Percentiles rank a stretch among this genome's conserved stretches.
These are phyloP conservation scores for Thielaviopsis cerberus DNA, from an alignment of 2,329 filamentous ascomycete genomes.

Conservation along the genomic window DNA sequence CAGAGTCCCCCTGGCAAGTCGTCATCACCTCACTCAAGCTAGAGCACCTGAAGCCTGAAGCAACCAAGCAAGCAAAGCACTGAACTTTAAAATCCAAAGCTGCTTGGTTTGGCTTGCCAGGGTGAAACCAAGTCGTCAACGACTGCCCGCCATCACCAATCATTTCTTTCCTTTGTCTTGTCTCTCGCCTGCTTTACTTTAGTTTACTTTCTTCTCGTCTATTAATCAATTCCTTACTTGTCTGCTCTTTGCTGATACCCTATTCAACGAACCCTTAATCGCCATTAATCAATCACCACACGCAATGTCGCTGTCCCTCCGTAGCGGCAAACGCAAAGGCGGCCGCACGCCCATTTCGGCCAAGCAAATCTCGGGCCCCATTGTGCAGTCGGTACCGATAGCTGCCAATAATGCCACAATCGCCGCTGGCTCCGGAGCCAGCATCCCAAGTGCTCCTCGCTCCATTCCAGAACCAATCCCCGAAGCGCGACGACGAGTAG, in stretches of 20 bases:
- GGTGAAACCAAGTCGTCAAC: too few relatives aligned
- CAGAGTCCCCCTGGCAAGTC: not conserved
- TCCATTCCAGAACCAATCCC: conserved; percentile 12
- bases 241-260: too few relatives aligned
- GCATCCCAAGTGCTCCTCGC: conserved; percentile 6
- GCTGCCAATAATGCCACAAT: conserved; percentile 14
- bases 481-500: conserved; percentile 27
- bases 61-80: conserved; percentile 6
- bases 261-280: too few relatives aligned
- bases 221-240: not conserved
- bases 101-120: too few relatives aligned
- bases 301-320: conserved; percentile 44
- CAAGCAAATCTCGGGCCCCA: conserved; percentile 42
- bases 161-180: not conserved
- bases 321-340: conserved; percentile 42
- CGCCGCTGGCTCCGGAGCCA: conserved; percentile 14
- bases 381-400: conserved; percentile 30
- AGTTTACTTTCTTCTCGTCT: not conserved
- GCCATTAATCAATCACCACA: too few relatives aligned
- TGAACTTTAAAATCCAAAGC: not conserved
- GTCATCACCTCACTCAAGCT: not conserved
- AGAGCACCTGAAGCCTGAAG: not conserved
- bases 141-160: too few relatives aligned
- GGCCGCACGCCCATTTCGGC: conserved; percentile 42
- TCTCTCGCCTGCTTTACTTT: not conserved